A percentile compares a stretch with the other conserved stretches of the same genome.
Conservation (phyloP, 257 asterid genomes). For the Gentiana dahurica region DNA sequence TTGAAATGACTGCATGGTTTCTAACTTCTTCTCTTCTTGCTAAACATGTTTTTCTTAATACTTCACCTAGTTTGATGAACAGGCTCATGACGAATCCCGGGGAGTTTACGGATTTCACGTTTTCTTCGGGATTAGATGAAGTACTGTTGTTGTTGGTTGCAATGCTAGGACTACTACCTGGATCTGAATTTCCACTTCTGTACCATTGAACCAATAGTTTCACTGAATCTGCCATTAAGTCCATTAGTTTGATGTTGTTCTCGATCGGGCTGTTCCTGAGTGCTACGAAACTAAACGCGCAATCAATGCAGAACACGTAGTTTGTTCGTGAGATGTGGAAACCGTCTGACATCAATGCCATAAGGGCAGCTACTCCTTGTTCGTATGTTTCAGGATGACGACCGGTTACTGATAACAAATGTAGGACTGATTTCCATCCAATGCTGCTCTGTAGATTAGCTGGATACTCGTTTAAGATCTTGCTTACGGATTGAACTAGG, state of each 20-base stretch:
- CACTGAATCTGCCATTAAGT: conserved; percentile 55
- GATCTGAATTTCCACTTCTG: conserved; percentile 60
- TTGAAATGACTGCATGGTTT: conserved; percentile 69
- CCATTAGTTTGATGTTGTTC: conserved; percentile 62
- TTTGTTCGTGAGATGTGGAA: conserved; percentile 43
- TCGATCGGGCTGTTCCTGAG: conserved; percentile 73
- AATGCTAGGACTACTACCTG: conserved; percentile 37
- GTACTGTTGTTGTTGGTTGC: conserved; percentile 29
- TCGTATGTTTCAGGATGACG: conserved; percentile 83
- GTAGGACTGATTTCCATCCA: conserved; percentile 79
- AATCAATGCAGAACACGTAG: conserved; percentile 62
- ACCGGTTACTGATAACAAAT: conserved; percentile 72
- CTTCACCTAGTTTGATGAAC: conserved; percentile 70
- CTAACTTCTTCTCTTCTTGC: conserved; percentile 86
- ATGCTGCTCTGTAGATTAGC: conserved; percentile 46
- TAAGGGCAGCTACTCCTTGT: conserved; percentile 56
- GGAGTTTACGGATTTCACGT: conserved; percentile 27
- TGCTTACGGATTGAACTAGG: conserved; percentile 43
- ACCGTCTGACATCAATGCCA: conserved; percentile 45
- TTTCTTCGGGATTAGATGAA: conserved; percentile 42
- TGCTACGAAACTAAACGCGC: conserved; percentile 79
- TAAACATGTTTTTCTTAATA: conserved; percentile 71
- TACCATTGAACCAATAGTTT: conserved; percentile 70
- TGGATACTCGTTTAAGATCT: conserved; percentile 53
- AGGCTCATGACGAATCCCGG: conserved; percentile 35